Percentiles rank a stretch among this genome's conserved stretches.
These are phyloP conservation scores for Xylariales sp. DNA, from an alignment of 2,329 filamentous ascomycete genomes.

Conservation along the genomic window DNA sequence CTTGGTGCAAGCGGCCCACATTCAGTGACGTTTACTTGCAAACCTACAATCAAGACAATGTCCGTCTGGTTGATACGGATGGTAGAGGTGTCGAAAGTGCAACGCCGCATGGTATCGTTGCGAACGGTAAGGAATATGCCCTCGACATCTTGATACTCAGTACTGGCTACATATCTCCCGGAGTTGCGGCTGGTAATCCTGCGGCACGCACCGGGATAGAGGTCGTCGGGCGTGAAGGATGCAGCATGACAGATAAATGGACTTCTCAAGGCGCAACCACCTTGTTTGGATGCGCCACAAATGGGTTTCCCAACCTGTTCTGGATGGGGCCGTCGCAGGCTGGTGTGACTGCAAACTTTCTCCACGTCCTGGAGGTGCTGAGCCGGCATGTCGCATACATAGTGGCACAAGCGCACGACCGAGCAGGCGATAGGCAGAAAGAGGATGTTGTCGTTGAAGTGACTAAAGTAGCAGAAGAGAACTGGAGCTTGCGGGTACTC, in stretches of 20 bases:
- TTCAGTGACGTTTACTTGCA: slow-evolving; percentile 58
- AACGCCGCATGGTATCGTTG: slow-evolving; percentile 42
- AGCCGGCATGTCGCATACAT: slow-evolving; percentile 1
- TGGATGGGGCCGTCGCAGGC: slow-evolving; percentile 2
- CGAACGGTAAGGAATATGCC: slow-evolving; percentile 41
- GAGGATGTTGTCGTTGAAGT: slow-evolving; percentile 4
- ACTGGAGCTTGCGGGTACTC: slow-evolving; percentile 1
- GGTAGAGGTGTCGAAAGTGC: slow-evolving; percentile 45
- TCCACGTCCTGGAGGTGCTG: slow-evolving; percentile 1
- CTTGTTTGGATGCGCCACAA: slow-evolving; percentile 14
- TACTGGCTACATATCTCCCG: slow-evolving; percentile 33
- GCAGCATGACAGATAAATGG: slow-evolving; percentile 5
- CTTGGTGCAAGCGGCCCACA: slow-evolving; percentile 59
- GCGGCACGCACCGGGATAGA: slow-evolving; percentile 2
- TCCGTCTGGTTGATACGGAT: slow-evolving; percentile 56
- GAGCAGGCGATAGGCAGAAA: not conserved
- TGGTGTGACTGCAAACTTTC: slow-evolving; percentile 4
- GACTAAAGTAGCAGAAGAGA: not conserved
- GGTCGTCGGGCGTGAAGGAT: slow-evolving; percentile 1
- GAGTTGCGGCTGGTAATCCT: slow-evolving; percentile 1
- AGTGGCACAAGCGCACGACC: not conserved
- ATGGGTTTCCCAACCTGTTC: slow-evolving; percentile 4
- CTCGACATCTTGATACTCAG: slow-evolving; percentile 30
- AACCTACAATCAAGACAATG: slow-evolving; percentile 54
- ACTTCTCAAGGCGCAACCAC: slow-evolving; percentile 1